A percentile compares a stretch with the other conserved stretches of the same genome.
These are phyloP conservation scores for Candida taoyuanica DNA, from an alignment of 805 yeast genomes.

Conservation along the genomic window DNA sequence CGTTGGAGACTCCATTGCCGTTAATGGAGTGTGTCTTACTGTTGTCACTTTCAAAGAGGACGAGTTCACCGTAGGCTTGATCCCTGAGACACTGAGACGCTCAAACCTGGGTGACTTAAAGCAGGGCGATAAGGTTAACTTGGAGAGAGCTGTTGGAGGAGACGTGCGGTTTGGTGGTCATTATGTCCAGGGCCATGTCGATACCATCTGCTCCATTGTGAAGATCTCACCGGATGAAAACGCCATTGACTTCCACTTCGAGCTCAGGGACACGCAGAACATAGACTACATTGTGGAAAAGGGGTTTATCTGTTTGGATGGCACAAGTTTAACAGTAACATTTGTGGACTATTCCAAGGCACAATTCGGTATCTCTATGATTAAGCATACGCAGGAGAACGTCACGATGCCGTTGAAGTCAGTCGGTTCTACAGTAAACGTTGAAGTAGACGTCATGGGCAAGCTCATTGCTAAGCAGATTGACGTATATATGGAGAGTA, in stretches of 20 bases:
- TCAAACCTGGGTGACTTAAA: slow-evolving; percentile 66
- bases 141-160: slow-evolving; percentile 84
- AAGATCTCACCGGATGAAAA: slow-evolving; percentile 52
- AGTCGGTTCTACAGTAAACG: slow-evolving; percentile 66
- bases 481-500: slow-evolving; percentile 38
- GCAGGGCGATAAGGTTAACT: slow-evolving; percentile 62
- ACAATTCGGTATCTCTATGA: slow-evolving; percentile 82
- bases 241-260: slow-evolving; percentile 71
- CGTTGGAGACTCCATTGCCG: slow-evolving; percentile 88
- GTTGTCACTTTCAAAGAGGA: slow-evolving; percentile 70
- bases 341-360: slow-evolving; percentile 55
- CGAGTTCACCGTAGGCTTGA: slow-evolving; percentile 81
- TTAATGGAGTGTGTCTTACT: slow-evolving; percentile 87
- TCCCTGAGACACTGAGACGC: slow-evolving; percentile 86
- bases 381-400: slow-evolving; percentile 80
- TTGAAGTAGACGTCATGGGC: slow-evolving; percentile 94
- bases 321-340: slow-evolving; percentile 87
- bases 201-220: slow-evolving; percentile 45
- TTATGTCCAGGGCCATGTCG: slow-evolving; percentile 97
- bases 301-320: slow-evolving; percentile 91
- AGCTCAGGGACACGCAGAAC: slow-evolving; percentile 56
- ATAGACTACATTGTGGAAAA: slow-evolving; percentile 81
- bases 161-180: slow-evolving; percentile 94
- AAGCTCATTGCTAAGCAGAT: slow-evolving; percentile 89
- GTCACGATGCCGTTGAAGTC: slow-evolving; percentile 68